A percentile compares a stretch with the other conserved stretches of the same genome.
phyloP scores from a whole-genome alignment of 495 filamentous ascomycete genomes.

The Tirmania nivea region DNA sequence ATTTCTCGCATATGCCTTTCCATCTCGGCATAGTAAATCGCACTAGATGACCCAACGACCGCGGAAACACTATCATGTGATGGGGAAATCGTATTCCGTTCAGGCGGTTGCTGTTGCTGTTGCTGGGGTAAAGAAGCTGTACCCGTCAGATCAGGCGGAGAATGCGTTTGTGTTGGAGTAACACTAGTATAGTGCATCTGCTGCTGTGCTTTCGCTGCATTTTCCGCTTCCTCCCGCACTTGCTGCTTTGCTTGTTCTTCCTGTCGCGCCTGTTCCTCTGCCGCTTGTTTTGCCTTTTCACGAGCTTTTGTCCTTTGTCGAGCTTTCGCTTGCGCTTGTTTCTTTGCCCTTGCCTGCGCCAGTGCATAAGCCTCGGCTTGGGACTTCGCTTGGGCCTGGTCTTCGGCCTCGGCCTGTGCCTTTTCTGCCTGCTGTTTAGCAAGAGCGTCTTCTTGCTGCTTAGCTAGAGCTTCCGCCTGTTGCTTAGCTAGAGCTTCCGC shows the following conservation, averaged over 20 bases:
- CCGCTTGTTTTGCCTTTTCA: not conserved
- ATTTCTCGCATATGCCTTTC: conserved; percentile 15
- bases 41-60: no score
- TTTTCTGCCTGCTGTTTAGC: not conserved
- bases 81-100: no score
- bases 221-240: not conserved
- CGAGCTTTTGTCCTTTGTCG: not conserved
- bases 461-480: not conserved
- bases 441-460: not conserved
- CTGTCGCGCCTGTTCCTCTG: not conserved
- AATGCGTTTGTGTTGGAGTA: no score
- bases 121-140: no score
- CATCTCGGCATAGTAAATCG: conserved; percentile 7
- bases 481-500: not conserved
- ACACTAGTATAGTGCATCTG: not conserved
- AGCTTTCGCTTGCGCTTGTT: not conserved
- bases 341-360: not conserved
- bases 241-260: conserved; percentile 1
- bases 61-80: no score
- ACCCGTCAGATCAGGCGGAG: no score
- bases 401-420: not conserved
- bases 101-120: no score
- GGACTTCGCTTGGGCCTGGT: not conserved
- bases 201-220: not conserved
- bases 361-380: not conserved